These are phyloP conservation scores for Leishmania amazonensis DNA, from an alignment of 208 protist species.

Conservation along the genomic window DNA sequence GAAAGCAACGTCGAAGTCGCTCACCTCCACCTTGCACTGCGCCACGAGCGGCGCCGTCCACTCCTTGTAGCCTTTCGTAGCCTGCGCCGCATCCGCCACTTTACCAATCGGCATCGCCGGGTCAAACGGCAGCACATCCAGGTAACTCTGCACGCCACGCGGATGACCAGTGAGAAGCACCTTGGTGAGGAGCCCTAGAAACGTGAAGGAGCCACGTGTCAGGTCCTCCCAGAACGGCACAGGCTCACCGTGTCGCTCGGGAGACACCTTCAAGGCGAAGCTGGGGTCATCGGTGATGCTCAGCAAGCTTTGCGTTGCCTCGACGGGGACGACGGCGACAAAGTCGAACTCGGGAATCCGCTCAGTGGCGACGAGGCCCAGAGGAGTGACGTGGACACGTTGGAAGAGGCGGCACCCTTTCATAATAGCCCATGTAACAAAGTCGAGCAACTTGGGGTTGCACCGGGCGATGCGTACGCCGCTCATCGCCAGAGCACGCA, in stretches of 20 bases:
- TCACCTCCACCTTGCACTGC: conserved; percentile 52
- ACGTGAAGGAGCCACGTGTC: conserved; percentile 69
- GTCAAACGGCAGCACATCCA: conserved; percentile 83
- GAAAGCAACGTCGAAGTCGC: conserved; percentile 76
- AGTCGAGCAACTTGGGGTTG: conserved; percentile 86
- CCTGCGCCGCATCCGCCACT: conserved; percentile 67
- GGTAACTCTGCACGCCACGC: conserved; percentile 76
- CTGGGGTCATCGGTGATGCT: conserved; percentile 53
- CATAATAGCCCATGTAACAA: conserved; percentile 88
- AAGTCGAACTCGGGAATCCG: conserved; percentile 89
- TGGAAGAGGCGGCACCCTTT: conserved; percentile 88
- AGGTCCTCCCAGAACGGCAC: conserved; percentile 85
- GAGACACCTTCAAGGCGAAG: conserved; percentile 76
- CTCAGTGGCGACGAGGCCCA: conserved; percentile 75
- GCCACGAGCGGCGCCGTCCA: conserved; percentile 54
- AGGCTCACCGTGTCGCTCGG: conserved; percentile 59
- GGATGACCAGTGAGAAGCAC: conserved; percentile 70
- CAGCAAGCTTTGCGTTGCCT: conserved; percentile 78
- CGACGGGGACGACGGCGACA: conserved; percentile 76
- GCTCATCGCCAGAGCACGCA: conserved; percentile 29
- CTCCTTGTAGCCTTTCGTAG: conserved; percentile 65
- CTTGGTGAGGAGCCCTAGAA: conserved; percentile 74
- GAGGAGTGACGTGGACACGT: conserved; percentile 79
- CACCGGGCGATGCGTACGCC: conserved; percentile 68
- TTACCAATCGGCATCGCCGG: conserved; percentile 72